Conservation (phyloP, 2,329 filamentous ascomycete species). For the Onygena corvina region DNA sequence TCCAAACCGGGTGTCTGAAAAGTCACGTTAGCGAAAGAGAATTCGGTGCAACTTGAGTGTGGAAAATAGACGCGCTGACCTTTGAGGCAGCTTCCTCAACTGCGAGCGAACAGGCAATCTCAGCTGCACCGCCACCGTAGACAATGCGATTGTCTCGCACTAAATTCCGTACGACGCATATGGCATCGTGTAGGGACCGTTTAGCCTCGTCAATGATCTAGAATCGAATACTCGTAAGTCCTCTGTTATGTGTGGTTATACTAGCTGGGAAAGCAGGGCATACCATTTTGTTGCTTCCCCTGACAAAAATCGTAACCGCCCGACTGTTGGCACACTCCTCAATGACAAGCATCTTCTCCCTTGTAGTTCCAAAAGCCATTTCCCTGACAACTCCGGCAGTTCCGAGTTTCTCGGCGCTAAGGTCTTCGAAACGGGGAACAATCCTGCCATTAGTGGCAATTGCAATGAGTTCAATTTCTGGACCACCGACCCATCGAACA, state of each 20-base stretch:
- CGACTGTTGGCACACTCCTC: conserved; percentile 97
- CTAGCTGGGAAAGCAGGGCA: conserved; percentile 22
- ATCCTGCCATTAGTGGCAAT: conserved; percentile 98
- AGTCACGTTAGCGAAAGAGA: conserved; percentile 2
- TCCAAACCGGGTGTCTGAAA: conserved; percentile 76
- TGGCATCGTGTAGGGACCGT: conserved; percentile 88
- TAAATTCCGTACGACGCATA: conserved; percentile 94
- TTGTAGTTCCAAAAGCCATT: conserved; percentile 91
- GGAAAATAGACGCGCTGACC: conserved; percentile 26
- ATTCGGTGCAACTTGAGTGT: background rate
- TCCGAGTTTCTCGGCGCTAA: conserved; percentile 82
- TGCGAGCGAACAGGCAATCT: conserved; percentile 91
- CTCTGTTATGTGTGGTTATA: background rate
- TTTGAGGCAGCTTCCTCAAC: conserved; percentile 91
- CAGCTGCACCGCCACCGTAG: conserved; percentile 90
- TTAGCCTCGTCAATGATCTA: conserved; percentile 98
- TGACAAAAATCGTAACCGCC: conserved; percentile 89
- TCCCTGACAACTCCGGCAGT: conserved; percentile 80
- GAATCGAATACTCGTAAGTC: background rate
- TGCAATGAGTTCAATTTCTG: conserved; percentile 95
- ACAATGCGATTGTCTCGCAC: conserved; percentile 94
- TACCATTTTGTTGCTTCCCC: conserved; percentile 99
- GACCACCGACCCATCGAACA: conserved; percentile 94
- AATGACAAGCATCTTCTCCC: conserved; percentile 99
- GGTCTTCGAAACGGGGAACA: conserved; percentile 90